A percentile compares a stretch with the other conserved stretches of the same genome.
Evolutionary conservation across 352 stramenopile genomes (phyloP).

Genomic region (Phytophthora pistaciae): DNA sequence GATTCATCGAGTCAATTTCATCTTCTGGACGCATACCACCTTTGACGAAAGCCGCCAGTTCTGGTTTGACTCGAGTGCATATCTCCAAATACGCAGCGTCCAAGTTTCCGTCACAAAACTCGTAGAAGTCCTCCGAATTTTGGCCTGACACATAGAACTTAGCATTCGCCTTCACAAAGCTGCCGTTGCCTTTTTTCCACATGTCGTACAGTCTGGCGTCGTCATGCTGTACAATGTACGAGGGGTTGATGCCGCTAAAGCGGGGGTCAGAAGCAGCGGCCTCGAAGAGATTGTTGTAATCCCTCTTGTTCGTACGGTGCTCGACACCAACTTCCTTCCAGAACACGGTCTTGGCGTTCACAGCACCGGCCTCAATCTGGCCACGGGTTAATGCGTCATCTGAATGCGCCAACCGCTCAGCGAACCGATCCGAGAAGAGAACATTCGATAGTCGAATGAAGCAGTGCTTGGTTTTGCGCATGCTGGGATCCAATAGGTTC

Average conservation of each 20-base stretch:
- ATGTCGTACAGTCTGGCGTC: not conserved
- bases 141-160: not conserved
- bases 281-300: not conserved
- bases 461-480: not conserved
- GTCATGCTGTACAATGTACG: not conserved
- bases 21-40: not conserved
- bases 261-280: not conserved
- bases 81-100: conserved; percentile 1
- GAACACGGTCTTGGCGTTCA: not conserved
- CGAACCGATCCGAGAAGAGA: not conserved
- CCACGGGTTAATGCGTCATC: not conserved
- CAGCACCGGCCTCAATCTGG: not conserved
- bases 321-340: not conserved
- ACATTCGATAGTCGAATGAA: not conserved
- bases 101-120: conserved; percentile 1
- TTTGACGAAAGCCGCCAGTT: not conserved
- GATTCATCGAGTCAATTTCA: conserved; percentile 1
- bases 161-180: conserved; percentile 1
- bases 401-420: not conserved
- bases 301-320: not conserved
- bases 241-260: not conserved
- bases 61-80: not conserved
- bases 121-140: not conserved
- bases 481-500: not conserved
- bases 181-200: not conserved